phyloP scores from a whole-genome alignment of 179 eudicot genomes.

The Pouteria campechiana region DNA sequence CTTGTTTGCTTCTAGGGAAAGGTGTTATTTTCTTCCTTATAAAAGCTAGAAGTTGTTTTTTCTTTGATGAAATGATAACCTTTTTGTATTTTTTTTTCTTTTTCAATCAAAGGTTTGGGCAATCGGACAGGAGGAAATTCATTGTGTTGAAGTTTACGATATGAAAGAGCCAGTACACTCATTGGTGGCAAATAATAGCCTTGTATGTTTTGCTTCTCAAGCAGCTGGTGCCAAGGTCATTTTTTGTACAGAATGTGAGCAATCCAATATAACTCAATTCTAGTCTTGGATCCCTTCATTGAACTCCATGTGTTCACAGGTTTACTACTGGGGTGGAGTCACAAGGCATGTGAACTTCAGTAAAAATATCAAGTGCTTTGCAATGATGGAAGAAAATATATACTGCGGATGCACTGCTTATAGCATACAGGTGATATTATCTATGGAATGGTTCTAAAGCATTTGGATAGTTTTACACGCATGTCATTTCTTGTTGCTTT shows the following conservation, averaged over 20 bases:
- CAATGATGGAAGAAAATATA: conserved; percentile 20
- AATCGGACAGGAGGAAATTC: conserved; percentile 42
- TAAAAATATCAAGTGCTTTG: conserved; percentile 26
- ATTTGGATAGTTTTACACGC: neutral
- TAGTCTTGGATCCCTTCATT: neutral
- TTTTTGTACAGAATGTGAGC: too few relatives aligned
- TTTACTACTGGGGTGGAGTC: conserved; percentile 34
- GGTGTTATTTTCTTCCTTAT: too few relatives aligned
- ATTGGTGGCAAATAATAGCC: conserved; percentile 21
- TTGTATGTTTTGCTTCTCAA: conserved; percentile 35
- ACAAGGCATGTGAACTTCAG: conserved; percentile 35
- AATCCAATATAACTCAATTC: neutral
- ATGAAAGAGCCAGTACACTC: conserved; percentile 35
- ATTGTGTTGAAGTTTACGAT: conserved; percentile 40
- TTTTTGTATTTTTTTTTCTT: neutral
- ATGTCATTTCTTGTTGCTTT: too few relatives aligned
- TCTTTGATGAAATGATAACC: neutral
- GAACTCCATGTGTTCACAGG: conserved; percentile 10
- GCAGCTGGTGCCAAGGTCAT: conserved; percentile 41
- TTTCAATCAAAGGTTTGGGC: conserved; percentile 29
- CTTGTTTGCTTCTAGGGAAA: too few relatives aligned
- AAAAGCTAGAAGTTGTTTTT: neutral
- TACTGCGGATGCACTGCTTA: conserved; percentile 41
- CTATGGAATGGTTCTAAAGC: neutral
- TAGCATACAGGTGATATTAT: conserved; percentile 28